Conservation (phyloP, 2,329 filamentous ascomycete species). For the Cercospora canescens region DNA sequence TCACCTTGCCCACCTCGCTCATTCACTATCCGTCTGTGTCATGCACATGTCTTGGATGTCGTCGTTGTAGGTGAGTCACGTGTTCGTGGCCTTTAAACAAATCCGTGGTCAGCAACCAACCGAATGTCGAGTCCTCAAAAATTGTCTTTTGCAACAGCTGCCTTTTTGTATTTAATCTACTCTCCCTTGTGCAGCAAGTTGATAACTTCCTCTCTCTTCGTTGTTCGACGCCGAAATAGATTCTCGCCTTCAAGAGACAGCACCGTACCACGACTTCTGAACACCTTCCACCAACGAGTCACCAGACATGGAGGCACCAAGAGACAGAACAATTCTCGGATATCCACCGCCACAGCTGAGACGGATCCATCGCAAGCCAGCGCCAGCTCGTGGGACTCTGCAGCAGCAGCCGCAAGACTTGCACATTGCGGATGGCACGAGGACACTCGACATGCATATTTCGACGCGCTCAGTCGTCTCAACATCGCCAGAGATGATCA, state of each 20-base stretch:
- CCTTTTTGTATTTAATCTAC: too few relatives aligned
- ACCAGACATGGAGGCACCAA: background rate
- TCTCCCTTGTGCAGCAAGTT: too few relatives aligned
- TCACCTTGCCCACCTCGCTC: too few relatives aligned
- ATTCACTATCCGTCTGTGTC: too few relatives aligned
- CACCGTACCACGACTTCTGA: background rate
- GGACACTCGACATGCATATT: background rate
- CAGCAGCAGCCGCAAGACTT: background rate
- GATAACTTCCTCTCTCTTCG: too few relatives aligned
- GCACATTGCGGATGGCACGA: background rate
- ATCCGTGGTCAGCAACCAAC: too few relatives aligned
- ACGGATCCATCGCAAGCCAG: background rate
- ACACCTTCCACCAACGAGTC: background rate
- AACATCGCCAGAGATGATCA: background rate
- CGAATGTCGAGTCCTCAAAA: background rate
- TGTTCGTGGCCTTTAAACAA: too few relatives aligned
- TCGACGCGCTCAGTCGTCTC: background rate
- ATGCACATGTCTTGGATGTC: too few relatives aligned
- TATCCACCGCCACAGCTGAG: background rate
- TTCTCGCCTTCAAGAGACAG: background rate
- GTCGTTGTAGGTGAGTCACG: too few relatives aligned
- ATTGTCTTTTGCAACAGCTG: background rate
- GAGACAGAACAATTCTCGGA: background rate
- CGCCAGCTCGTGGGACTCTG: background rate
- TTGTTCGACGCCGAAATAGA: background rate